phyloP scores from a whole-genome alignment of 352 stramenopile species.

The Globisporangium apiculatum region DNA sequence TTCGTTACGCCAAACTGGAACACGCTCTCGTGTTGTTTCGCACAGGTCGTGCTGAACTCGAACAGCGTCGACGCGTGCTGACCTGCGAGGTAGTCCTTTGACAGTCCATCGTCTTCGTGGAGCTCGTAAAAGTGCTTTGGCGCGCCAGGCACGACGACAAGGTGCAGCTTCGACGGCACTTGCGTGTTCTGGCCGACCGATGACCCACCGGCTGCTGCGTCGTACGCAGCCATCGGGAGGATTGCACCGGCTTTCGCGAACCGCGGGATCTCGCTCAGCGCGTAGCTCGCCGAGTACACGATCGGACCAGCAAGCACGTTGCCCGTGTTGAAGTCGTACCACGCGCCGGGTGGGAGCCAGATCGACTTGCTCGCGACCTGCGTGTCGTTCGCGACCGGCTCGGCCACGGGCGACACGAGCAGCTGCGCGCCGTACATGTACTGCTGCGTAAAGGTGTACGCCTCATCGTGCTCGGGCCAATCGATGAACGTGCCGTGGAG shows the following conservation, averaged over 20 bases:
- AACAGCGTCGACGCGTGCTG: slow-evolving; percentile 12
- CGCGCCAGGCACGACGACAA: slow-evolving; percentile 18
- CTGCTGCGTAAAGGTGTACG: slow-evolving; percentile 25
- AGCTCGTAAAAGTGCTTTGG: slow-evolving; percentile 11
- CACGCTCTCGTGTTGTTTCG: neutral
- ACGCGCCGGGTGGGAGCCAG: slow-evolving; percentile 41
- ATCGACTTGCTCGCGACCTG: slow-evolving; percentile 18
- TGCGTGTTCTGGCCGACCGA: slow-evolving; percentile 17
- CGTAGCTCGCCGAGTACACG: slow-evolving; percentile 18
- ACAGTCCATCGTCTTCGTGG: slow-evolving; percentile 28
- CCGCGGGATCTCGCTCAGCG: slow-evolving; percentile 21
- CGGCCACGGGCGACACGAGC: slow-evolving; percentile 33
- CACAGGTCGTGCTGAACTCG: slow-evolving; percentile 11
- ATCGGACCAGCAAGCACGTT: slow-evolving; percentile 16
- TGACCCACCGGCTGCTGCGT: neutral
- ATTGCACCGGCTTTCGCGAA: slow-evolving; percentile 26
- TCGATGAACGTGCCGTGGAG: slow-evolving; percentile 37
- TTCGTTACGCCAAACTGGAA: slow-evolving; percentile 11
- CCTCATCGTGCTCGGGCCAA: slow-evolving; percentile 26
- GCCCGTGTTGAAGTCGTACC: slow-evolving; percentile 26
- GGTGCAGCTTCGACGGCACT: slow-evolving; percentile 10
- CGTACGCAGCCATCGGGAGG: slow-evolving; percentile 11
- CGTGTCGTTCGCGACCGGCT: slow-evolving; percentile 15
- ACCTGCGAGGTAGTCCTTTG: slow-evolving; percentile 17
- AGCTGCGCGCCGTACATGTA: slow-evolving; percentile 39